Percentiles rank a stretch among this genome's conserved stretches.
phyloP scores from a whole-genome alignment of 2,329 filamentous ascomycete genomes.

The Aspergillus tanneri region DNA sequence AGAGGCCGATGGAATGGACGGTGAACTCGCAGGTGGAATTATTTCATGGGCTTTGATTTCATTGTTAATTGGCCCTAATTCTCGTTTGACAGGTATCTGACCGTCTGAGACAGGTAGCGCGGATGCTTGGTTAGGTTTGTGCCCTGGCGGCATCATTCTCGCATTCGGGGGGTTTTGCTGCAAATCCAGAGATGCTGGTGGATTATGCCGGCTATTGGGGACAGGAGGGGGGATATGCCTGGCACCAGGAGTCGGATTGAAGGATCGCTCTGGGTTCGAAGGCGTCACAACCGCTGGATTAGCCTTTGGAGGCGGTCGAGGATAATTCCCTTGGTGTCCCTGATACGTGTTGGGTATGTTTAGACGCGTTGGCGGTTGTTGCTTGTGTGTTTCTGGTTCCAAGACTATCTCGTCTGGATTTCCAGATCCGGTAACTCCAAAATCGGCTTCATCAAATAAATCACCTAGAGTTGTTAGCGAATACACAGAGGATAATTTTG shows the following conservation, averaged over 20 bases:
- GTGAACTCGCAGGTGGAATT: constrained; percentile 30
- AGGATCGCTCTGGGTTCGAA: constrained; percentile 39
- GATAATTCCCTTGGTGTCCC: constrained; percentile 21
- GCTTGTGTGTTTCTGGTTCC: constrained; percentile 33
- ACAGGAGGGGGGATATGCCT: constrained; percentile 25
- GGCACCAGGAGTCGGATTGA: constrained; percentile 22
- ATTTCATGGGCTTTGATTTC: constrained; percentile 23
- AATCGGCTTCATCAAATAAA: constrained; percentile 76
- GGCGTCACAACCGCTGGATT: constrained; percentile 35
- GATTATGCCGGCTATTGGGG: constrained; percentile 22
- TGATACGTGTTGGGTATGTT: constrained; percentile 22
- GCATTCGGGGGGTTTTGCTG: constrained; percentile 23
- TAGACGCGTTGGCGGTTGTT: constrained; percentile 28
- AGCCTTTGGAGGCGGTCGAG: constrained; percentile 17
- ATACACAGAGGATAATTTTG: neutral
- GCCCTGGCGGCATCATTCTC: constrained; percentile 19
- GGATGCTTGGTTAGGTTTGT: constrained; percentile 12
- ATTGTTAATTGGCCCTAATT: constrained; percentile 17
- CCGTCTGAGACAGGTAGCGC: constrained; percentile 13
- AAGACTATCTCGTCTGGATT: constrained; percentile 76
- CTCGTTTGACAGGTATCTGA: constrained; percentile 28
- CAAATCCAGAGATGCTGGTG: constrained; percentile 14
- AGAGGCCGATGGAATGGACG: constrained; percentile 51
- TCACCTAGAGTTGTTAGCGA: constrained; percentile 39
- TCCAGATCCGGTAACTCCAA: constrained; percentile 65